Evolutionary conservation across 768 basidiomycete genomes (phyloP).

Genomic region (Tylopilus vinaceipallidus): DNA sequence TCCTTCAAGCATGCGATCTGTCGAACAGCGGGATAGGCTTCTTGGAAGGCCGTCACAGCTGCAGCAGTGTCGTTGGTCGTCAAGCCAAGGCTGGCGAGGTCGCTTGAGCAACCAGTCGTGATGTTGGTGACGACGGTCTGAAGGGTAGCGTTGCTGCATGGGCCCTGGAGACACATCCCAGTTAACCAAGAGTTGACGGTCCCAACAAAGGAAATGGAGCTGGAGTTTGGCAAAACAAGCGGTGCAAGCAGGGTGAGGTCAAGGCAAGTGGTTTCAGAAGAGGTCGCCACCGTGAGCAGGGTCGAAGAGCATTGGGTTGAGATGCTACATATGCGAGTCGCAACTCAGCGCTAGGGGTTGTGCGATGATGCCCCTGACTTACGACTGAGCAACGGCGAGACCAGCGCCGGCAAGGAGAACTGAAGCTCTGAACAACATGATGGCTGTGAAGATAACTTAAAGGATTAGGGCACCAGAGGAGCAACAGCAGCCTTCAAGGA

Average conservation of each 20-base stretch:
- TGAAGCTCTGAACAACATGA: slow-evolving; percentile 27
- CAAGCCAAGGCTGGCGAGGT: slow-evolving; percentile 33
- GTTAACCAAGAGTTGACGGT: slow-evolving; percentile 61
- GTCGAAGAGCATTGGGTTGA: slow-evolving; percentile 44
- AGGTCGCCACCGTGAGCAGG: slow-evolving; percentile 42
- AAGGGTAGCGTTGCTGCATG: slow-evolving; percentile 62
- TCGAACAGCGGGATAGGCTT: slow-evolving; percentile 55
- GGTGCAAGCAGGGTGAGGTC: slow-evolving; percentile 35
- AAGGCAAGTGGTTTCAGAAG: slow-evolving; percentile 38
- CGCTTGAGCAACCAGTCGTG: slow-evolving; percentile 48
- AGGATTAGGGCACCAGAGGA: neutral
- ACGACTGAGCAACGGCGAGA: slow-evolving; percentile 45
- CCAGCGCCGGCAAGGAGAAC: slow-evolving; percentile 34
- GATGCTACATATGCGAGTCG: neutral
- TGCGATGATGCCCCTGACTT: slow-evolving; percentile 17
- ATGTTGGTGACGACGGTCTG: slow-evolving; percentile 52
- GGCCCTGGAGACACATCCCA: slow-evolving; percentile 47
- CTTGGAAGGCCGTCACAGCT: slow-evolving; percentile 43
- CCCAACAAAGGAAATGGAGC: slow-evolving; percentile 34
- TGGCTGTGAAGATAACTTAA: neutral
- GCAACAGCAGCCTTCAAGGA: neutral
- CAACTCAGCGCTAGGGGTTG: neutral
- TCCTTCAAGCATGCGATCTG: slow-evolving; percentile 61
- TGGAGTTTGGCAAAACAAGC: slow-evolving; percentile 25
- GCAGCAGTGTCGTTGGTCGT: slow-evolving; percentile 8